Evolutionary conservation across 495 filamentous ascomycete genomes (phyloP).

Genomic region (Aspergillus homomorphus): DNA sequence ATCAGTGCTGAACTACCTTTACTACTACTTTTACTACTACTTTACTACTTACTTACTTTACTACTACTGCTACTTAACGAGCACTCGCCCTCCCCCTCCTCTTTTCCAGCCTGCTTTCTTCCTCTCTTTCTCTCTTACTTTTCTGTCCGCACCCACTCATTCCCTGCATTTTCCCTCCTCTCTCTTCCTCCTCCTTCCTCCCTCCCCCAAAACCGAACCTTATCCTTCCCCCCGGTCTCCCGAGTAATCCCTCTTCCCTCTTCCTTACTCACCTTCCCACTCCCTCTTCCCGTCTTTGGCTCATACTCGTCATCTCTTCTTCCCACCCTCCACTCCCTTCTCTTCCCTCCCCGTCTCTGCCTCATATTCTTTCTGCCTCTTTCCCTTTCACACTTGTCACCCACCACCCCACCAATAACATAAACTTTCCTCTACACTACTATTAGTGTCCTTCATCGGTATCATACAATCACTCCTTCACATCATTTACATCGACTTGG

Average conservation of each 20-base stretch:
- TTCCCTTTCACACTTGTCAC: conserved; percentile 18
- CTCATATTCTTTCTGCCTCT: conserved; percentile 23
- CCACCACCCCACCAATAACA: conserved; percentile 20
- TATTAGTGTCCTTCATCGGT: conserved; percentile 14
- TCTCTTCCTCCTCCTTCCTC: conserved; percentile 6
- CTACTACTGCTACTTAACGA: conserved; percentile 8
- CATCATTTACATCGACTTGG: conserved; percentile 8
- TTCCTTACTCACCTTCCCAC: conserved; percentile 14
- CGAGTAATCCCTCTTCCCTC: conserved; percentile 12
- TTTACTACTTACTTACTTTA: not conserved
- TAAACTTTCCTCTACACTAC: conserved; percentile 13
- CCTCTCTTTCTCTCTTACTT: not conserved
- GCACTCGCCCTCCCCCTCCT: conserved; percentile 9
- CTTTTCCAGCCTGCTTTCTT: not conserved
- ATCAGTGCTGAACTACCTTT: not conserved
- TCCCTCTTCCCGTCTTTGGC: conserved; percentile 31
- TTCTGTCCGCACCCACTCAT: conserved; percentile 2
- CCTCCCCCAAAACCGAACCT: conserved; percentile 12
- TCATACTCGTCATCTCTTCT: conserved; percentile 18
- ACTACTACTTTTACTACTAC: not conserved
- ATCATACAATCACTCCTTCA: conserved; percentile 15
- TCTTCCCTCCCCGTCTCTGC: conserved; percentile 18
- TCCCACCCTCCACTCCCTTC: conserved; percentile 17
- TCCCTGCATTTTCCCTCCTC: not conserved
- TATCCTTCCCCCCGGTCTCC: conserved; percentile 17